Percentiles rank a stretch among this genome's conserved stretches.
phyloP scores from a whole-genome alignment of 116 monocot genomes.

The Phalaenopsis hybrid region DNA sequence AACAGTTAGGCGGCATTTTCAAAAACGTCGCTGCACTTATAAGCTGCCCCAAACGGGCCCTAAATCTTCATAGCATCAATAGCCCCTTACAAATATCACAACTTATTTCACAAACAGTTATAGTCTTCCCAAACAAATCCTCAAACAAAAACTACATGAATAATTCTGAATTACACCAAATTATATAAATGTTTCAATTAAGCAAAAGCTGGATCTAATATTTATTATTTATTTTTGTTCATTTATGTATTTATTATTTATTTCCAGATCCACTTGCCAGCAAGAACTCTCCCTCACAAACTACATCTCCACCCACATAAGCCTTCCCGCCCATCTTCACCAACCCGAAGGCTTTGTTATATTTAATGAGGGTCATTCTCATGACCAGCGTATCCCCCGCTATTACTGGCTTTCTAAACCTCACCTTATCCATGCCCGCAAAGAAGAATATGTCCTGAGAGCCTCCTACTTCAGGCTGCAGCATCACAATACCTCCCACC shows the following conservation, averaged over 20 bases:
- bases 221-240: too few species aligned
- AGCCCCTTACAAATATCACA: too few species aligned
- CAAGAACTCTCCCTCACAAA: slow-evolving; percentile 89
- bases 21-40: too few species aligned
- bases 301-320: slow-evolving; percentile 82
- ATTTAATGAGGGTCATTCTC: slow-evolving; percentile 78
- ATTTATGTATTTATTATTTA: neutral
- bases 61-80: too few species aligned
- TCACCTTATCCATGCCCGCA: slow-evolving; percentile 92
- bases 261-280: slow-evolving; percentile 53
- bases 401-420: slow-evolving; percentile 88
- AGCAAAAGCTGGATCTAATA: neutral
- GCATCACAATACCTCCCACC: slow-evolving; percentile 87
- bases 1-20: too few species aligned
- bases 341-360: slow-evolving; percentile 84
- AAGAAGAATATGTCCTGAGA: slow-evolving; percentile 88
- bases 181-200: neutral
- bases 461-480: slow-evolving; percentile 82
- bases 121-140: too few species aligned
- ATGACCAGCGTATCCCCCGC: slow-evolving; percentile 93
- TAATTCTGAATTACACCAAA: too few species aligned
- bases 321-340: slow-evolving; percentile 97
- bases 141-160: too few species aligned
- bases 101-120: too few species aligned
- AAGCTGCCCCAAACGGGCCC: too few species aligned